phyloP scores from a whole-genome alignment of 768 basidiomycete species.

The Cubamyces lactineus region DNA sequence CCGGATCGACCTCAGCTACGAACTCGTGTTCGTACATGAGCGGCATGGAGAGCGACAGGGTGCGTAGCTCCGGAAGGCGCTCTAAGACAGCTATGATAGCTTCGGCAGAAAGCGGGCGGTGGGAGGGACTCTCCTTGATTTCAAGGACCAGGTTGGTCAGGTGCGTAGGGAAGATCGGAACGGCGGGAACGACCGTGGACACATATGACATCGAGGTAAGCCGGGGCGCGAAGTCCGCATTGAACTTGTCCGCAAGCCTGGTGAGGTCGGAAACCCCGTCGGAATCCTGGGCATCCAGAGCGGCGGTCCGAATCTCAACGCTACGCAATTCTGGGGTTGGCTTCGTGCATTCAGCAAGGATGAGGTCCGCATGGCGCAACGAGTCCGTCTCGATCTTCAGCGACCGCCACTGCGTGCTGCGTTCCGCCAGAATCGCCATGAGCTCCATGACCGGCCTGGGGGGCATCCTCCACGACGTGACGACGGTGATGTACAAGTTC shows the following conservation, averaged over 20 bases:
- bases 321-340: slow-evolving; percentile 40
- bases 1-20: slow-evolving; percentile 20
- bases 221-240: slow-evolving; percentile 21
- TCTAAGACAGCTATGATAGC: slow-evolving; percentile 38
- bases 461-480: slow-evolving; percentile 32
- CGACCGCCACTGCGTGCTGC: slow-evolving; percentile 47
- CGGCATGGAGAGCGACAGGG: slow-evolving; percentile 46
- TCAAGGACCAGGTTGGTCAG: slow-evolving; percentile 22
- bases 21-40: slow-evolving; percentile 32
- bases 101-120: slow-evolving; percentile 29
- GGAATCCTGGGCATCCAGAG: slow-evolving; percentile 10
- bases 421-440: slow-evolving; percentile 45
- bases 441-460: slow-evolving; percentile 37
- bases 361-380: slow-evolving; percentile 42
- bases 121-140: slow-evolving; percentile 19
- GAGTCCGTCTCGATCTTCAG: slow-evolving; percentile 45
- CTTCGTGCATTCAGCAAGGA: slow-evolving; percentile 42
- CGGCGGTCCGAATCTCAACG: slow-evolving; percentile 32
- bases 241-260: slow-evolving; percentile 20
- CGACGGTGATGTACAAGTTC: slow-evolving; percentile 50
- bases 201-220: slow-evolving; percentile 20
- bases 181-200: slow-evolving; percentile 23
- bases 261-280: slow-evolving; percentile 15
- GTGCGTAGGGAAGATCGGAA: slow-evolving; percentile 38
- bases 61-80: slow-evolving; percentile 43